Evolutionary conservation across 2,329 filamentous ascomycete genomes (phyloP).

Genomic region (Trichoderma polysporum): DNA sequence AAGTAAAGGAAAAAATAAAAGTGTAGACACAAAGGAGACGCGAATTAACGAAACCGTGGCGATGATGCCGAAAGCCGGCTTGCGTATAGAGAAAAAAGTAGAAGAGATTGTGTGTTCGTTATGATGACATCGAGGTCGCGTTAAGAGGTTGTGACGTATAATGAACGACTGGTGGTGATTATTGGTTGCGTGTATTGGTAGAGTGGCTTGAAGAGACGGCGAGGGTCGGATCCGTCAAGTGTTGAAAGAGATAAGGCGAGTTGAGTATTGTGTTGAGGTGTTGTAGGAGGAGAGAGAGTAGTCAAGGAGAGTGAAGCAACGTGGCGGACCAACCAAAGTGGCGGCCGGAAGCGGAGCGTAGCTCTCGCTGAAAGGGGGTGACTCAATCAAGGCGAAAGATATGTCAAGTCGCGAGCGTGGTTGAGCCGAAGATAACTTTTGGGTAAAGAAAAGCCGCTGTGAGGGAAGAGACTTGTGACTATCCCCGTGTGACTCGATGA

Average conservation of each 20-base stretch:
- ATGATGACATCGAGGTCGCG: constrained; percentile 45
- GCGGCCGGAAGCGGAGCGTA: constrained; percentile 31
- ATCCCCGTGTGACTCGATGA: constrained; percentile 17
- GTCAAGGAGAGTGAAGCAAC: constrained; percentile 21
- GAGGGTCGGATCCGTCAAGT: constrained; percentile 33
- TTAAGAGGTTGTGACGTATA: constrained; percentile 22
- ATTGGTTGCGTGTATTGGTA: neutral
- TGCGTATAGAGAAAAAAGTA: constrained; percentile 29
- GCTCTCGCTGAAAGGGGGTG: constrained; percentile 31
- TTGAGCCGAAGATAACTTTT: constrained; percentile 28
- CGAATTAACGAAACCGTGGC: constrained; percentile 36
- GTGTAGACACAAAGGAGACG: constrained; percentile 42
- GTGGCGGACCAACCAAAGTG: constrained; percentile 30
- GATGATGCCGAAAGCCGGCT: constrained; percentile 24
- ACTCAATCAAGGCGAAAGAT: constrained; percentile 26
- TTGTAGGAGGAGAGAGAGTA: neutral
- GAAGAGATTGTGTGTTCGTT: constrained; percentile 43
- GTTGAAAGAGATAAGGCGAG: neutral
- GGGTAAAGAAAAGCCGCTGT: constrained; percentile 21
- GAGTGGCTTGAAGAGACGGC: constrained; percentile 25
- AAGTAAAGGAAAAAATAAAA: constrained; percentile 28
- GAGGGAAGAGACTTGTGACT: constrained; percentile 24
- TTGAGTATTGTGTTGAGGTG: neutral
- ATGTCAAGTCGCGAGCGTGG: constrained; percentile 16
- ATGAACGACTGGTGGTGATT: constrained; percentile 24